Evolutionary conservation across 1,284 basidiomycete species (phyloP), one percentile per base, ranked within the genome.

Genomic region (Amylostereum chailletii): DNA sequence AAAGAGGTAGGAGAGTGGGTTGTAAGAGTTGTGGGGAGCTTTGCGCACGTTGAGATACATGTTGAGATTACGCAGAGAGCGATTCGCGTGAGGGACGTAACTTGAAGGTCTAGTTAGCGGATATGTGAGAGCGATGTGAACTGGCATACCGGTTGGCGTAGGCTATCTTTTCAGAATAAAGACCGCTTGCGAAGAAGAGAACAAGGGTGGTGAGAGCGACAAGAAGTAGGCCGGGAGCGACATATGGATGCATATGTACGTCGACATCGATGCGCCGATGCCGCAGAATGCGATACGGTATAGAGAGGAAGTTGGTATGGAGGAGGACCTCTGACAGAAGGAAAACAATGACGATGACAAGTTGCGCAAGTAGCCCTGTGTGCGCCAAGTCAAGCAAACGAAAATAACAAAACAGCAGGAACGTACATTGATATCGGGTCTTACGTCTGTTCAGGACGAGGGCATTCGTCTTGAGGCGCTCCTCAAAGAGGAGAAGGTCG

Each of bases 71-170:
- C 95, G 80, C 32, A 99, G 72, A 0, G 94, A 84, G 41, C 87
- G 81, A 66, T 99, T 99, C 7, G 94, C 92, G 60, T 98, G 95
- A 1, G 93, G 94, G 19, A 98, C 90, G 62, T 98, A 99, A 71
- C 93, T 95, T 62, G 39, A 46, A 42, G 42, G 26, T 43, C 33
- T 26, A 45, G 10, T 10, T 53, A 46, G 39, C 43, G 37, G 34
- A 27, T 49, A 45, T 49, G 53, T 58, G 50, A 61, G 55, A 40
- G 47, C 36, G 34, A 26, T 26, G 42, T 44, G 49, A 47, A 51
- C 54, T 52, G 46, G 66, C 86, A 57, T 63, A 93, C 94, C 88
- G 86, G 70, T 97, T 94, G 6, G 95, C 94, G 61, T 97, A 97
- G 0, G 83, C 86, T 57, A 99, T 96, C 71, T 95, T 94, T 67